Base-by-base conservation (phyloP, 208 protist species). In the Angomonas desouzai region DNA sequence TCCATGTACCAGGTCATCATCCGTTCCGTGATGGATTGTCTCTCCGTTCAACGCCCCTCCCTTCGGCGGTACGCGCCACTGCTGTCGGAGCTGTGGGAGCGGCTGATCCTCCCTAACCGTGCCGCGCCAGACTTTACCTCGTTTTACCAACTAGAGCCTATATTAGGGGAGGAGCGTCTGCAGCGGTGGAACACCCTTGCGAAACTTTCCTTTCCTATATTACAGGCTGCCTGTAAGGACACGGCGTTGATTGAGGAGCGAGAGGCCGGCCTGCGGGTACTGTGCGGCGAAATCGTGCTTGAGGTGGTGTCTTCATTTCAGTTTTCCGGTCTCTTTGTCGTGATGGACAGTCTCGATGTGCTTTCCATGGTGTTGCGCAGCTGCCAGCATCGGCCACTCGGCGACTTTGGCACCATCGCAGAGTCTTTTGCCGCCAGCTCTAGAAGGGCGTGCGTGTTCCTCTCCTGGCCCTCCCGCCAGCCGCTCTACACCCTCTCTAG, bases 31-130 rank as follows among this genome's bases (percentile, higher is more conserved):
- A 66, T 92, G 55, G 85, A 92, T 61, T 77, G 74, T 11, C 70
- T 81, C 28, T 72, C 77, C n/a, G 73, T 68, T 9, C 85, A 87
- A 71, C 79, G 76, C 18, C 79, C 81, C 9, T 60, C 57, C n/a
- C 55, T 92, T 29, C 81, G 81, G 3, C 58, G 66, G 30, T 33
- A 72, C 13, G 67, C 66, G 22, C 55, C 61, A 0, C 60, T 84
- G 1, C 48, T 92, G 3, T 61, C 76, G 6, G 71, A 92, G 64
- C 55, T 85, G 47, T 92, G 85, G 85, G 85, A 89, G 36, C 61
- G 74, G 33, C 64, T 87, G 28, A 67, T 83, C 9, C 57, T 45
- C 3, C 45, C 56, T 22, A 62, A 56, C 0, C 32, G 28, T 4
- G 51, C 25, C 3, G 49, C 68, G 27, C 69, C 78, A 2, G 60